Base-by-base conservation (phyloP, 2,329 filamentous ascomycete species). In the Trichocomaceae sp. region DNA sequence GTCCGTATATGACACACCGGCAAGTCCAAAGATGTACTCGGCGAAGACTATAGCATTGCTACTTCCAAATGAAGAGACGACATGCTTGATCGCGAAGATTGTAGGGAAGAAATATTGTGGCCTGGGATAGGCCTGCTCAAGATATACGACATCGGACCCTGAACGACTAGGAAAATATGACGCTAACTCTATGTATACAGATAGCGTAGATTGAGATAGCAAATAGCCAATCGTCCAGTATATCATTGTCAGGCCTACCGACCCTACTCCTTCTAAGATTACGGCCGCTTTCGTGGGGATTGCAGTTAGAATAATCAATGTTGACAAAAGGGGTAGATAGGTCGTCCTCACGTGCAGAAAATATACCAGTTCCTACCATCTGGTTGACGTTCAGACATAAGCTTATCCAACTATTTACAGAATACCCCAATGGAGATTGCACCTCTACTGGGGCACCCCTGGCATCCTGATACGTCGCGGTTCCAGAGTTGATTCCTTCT, bases 121-220 rank as follows among this genome's bases (percentile, higher is more conserved):
- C 1, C 82, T 75, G 1, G 83, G 83, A 58, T 79, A 88, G 0
- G 83, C 81, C 62, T 87, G 84, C 60, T 87, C 84, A 0, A 87
- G 75, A 60, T 86, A 87, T 0, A 85, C 84, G 0, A 85, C 83
- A 61, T 87, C 83, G 0, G 79, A 78, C 0, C 84, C 84, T 1
- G 81, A 85, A 7, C 84, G 79, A 62, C 80, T 86, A 0, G 84
- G 83, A 56, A 87, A 87, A 58, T 83, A 86, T 1, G 81, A 76
- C 0, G 83, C 78, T 13, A 81, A 79, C 62, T 87, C 84, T 8
- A 86, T 77, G 55, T 86, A 86, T 0, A 84, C 77, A 0, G 75
- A 71, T 2, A 85, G 75, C 1, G 78, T 78, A 2, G 79, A 75
- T 0, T 75, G 64, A 0, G 83, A 79, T 50, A 84, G 80, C 35